Conservation (phyloP, 352 stramenopile genomes). For the Globisporangium apiculatum region DNA sequence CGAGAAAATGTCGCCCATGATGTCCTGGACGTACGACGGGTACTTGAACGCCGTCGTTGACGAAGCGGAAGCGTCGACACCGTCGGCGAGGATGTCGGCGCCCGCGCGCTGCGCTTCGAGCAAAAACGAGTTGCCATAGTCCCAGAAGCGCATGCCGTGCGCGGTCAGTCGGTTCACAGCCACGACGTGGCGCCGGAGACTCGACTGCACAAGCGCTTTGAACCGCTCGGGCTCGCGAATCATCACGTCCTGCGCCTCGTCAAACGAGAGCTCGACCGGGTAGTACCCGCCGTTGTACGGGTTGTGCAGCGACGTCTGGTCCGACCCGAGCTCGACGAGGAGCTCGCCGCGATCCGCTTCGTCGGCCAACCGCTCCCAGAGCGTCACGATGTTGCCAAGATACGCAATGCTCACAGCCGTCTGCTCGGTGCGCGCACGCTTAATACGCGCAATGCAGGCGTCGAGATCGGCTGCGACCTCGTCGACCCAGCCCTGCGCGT, state of each 20-base stretch:
- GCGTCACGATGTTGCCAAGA: constrained; percentile 78
- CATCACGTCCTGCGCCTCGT: constrained; percentile 83
- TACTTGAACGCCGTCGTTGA: constrained; percentile 81
- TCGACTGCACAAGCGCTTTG: constrained; percentile 73
- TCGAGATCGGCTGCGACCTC: constrained; percentile 69
- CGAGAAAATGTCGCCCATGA: constrained; percentile 90
- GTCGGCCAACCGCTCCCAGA: constrained; percentile 84
- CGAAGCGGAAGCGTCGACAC: constrained; percentile 40
- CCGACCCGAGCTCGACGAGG: constrained; percentile 79
- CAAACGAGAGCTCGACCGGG: constrained; percentile 74
- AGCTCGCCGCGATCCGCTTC: constrained; percentile 69
- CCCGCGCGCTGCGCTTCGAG: constrained; percentile 74
- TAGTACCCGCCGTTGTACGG: constrained; percentile 89
- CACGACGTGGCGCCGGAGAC: constrained; percentile 63
- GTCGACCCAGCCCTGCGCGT: constrained; percentile 83
- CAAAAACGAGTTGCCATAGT: constrained; percentile 89
- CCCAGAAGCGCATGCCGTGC: constrained; percentile 85
- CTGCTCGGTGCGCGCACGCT: constrained; percentile 43
- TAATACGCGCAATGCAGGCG: constrained; percentile 56
- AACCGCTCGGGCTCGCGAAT: constrained; percentile 62
- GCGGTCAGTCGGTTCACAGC: constrained; percentile 77
- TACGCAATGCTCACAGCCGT: constrained; percentile 76
- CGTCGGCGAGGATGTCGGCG: constrained; percentile 62
- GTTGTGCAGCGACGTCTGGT: constrained; percentile 89
- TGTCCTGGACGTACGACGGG: constrained; percentile 87